A percentile compares a stretch with the other conserved stretches of the same genome.
These are phyloP conservation scores for Urostyla sp. DNA, from an alignment of 73 alveolate genomes.

Conservation along the genomic window DNA sequence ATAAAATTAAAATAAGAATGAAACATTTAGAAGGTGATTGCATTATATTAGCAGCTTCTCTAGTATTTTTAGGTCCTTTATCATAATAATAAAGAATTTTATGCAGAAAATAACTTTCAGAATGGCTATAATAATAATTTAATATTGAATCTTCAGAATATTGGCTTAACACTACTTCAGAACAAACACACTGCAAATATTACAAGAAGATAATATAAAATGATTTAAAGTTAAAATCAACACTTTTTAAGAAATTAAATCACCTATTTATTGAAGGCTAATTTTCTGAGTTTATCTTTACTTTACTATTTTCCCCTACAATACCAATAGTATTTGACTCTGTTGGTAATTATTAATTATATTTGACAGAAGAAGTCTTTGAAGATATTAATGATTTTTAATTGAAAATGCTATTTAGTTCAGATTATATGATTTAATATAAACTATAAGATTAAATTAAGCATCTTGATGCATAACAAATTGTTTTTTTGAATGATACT, in stretches of 20 bases:
- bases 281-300: conserved; percentile 58
- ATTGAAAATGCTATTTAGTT: conserved; percentile 50
- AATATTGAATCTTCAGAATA: conserved; percentile 62
- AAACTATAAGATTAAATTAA: conserved; percentile 10
- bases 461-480: neutral
- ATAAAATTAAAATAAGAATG: conserved; percentile 52
- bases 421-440: conserved; percentile 58
- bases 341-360: conserved; percentile 57
- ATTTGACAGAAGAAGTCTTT: conserved; percentile 40
- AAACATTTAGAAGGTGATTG: conserved; percentile 66
- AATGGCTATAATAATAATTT: conserved; percentile 44
- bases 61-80: conserved; percentile 64
- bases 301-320: conserved; percentile 48
- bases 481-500: conserved; percentile 32
- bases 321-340: conserved; percentile 65
- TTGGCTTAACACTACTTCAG: conserved; percentile 55
- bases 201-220: conserved; percentile 57
- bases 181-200: conserved; percentile 42
- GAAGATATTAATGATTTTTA: conserved; percentile 7
- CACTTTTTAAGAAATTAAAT: conserved; percentile 46
- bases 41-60: conserved; percentile 59
- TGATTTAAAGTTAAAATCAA: conserved; percentile 49
- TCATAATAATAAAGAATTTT: conserved; percentile 36
- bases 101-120: conserved; percentile 56
- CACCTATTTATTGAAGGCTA: conserved; percentile 48